A percentile compares a stretch with the other conserved stretches of the same genome.
Evolutionary conservation across 805 yeast species (phyloP).

Genomic region (Citeromyces matritensis): DNA sequence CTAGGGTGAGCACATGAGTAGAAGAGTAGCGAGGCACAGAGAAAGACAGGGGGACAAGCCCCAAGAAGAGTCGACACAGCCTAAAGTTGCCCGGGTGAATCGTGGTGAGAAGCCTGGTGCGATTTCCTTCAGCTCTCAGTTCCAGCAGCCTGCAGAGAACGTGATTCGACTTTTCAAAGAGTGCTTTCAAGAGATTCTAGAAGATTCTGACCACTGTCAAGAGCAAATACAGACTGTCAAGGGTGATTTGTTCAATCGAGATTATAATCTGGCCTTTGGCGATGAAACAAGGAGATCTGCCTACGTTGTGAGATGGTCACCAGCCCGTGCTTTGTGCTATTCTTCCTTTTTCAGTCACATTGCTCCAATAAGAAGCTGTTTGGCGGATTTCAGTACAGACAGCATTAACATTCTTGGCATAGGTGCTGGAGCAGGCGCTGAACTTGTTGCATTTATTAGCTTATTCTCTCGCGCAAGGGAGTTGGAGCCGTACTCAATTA

Average conservation of each 20-base stretch:
- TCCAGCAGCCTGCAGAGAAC: constrained; percentile 17
- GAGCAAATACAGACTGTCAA: constrained; percentile 54
- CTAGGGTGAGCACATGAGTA: constrained; percentile 10
- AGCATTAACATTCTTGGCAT: constrained; percentile 34
- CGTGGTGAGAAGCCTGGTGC: constrained; percentile 1
- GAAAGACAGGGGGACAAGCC: constrained; percentile 8
- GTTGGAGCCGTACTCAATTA: neutral
- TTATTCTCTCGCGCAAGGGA: constrained; percentile 18
- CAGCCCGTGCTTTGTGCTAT: constrained; percentile 67
- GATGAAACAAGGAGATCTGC: constrained; percentile 52
- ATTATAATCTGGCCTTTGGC: constrained; percentile 58
- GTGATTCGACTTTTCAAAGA: constrained; percentile 20
- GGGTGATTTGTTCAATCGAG: constrained; percentile 50
- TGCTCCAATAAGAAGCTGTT: constrained; percentile 6
- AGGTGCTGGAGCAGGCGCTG: constrained; percentile 91
- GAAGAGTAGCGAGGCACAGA: constrained; percentile 16
- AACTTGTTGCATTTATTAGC: constrained; percentile 49
- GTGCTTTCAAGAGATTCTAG: constrained; percentile 15
- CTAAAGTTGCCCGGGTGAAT: constrained; percentile 1
- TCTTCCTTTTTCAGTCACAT: constrained; percentile 41
- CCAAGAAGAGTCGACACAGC: constrained; percentile 4
- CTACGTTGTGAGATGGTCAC: constrained; percentile 76
- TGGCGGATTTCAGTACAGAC: constrained; percentile 5
- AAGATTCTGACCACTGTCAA: constrained; percentile 17
- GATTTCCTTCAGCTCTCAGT: constrained; percentile 19